Evolutionary conservation across 1,139 yeast genomes (phyloP).

Genomic region (Yamadazyma friedrichii): DNA sequence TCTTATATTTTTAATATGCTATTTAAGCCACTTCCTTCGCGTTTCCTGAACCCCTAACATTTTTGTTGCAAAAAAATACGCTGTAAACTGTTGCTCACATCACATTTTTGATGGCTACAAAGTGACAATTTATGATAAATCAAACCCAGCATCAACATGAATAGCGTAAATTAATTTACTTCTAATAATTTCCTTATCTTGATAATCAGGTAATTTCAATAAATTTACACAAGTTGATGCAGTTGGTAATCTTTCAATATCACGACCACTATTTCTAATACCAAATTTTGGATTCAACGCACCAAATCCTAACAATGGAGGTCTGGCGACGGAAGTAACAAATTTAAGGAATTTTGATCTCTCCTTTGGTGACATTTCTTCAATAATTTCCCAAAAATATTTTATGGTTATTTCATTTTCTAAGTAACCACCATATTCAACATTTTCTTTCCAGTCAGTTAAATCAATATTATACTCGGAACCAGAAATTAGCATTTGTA

Average conservation of each 20-base stretch:
- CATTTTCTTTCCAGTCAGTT: slow-evolving; percentile 61
- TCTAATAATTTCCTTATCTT: slow-evolving; percentile 53
- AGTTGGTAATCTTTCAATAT: slow-evolving; percentile 66
- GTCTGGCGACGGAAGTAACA: slow-evolving; percentile 88
- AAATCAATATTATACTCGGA: slow-evolving; percentile 68
- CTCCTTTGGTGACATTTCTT: slow-evolving; percentile 63
- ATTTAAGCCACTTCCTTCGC: no score
- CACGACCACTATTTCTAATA: slow-evolving; percentile 67
- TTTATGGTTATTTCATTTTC: slow-evolving; percentile 56
- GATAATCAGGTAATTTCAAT: slow-evolving; percentile 80
- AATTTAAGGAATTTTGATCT: slow-evolving; percentile 68
- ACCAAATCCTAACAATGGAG: slow-evolving; percentile 85
- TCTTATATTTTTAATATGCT: no score
- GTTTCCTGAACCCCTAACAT: no score
- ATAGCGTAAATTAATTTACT: slow-evolving; percentile 75
- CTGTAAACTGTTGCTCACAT: no score
- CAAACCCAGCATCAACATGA: slow-evolving; percentile 82
- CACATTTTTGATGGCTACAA: background rate
- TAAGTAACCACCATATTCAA: slow-evolving; percentile 66
- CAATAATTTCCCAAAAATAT: slow-evolving; percentile 74
- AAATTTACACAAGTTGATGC: slow-evolving; percentile 92
- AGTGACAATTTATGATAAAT: slow-evolving; percentile 45
- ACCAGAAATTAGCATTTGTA: slow-evolving; percentile 85
- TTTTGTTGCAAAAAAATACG: no score
- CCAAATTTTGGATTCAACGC: slow-evolving; percentile 78